phyloP scores from a whole-genome alignment of 1,284 basidiomycete species.

The Ceratobasidium sp. region DNA sequence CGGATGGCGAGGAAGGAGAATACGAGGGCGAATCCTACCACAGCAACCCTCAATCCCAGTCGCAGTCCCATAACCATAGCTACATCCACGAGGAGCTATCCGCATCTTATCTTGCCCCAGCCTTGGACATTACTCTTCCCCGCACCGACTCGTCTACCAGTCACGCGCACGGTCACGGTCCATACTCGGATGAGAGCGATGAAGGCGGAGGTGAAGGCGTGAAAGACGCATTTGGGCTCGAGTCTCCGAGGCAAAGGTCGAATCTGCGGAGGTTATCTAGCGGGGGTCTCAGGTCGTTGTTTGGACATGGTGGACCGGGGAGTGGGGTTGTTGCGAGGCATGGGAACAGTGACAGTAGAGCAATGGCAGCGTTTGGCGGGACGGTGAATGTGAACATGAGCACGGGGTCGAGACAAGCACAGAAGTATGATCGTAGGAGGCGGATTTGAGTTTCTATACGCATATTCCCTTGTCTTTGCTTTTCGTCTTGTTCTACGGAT shows the following conservation, averaged over 20 bases:
- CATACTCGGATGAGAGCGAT: constrained; percentile 39
- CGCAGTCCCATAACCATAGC: constrained; percentile 1
- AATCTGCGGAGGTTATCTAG: constrained; percentile 5
- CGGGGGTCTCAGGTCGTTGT: constrained; percentile 24
- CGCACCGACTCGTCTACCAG: neutral
- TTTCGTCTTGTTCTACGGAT: neutral
- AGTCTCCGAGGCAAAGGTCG: constrained; percentile 27
- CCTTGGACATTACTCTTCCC: neutral
- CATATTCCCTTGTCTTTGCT: neutral
- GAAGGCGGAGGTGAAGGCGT: constrained; percentile 11
- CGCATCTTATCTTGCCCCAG: neutral
- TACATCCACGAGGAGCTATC: constrained; percentile 18
- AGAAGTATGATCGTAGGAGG: constrained; percentile 24
- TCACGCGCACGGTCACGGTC: neutral
- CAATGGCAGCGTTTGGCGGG: constrained; percentile 37
- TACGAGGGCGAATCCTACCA: constrained; percentile 30
- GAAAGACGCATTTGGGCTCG: constrained; percentile 29
- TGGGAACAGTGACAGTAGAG: constrained; percentile 6
- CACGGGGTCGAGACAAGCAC: constrained; percentile 17
- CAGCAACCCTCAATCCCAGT: constrained; percentile 7
- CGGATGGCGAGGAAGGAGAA: constrained; percentile 32
- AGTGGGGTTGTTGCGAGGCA: neutral
- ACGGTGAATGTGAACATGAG: constrained; percentile 38
- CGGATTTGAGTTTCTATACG: constrained; percentile 16
- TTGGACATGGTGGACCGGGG: constrained; percentile 13